Conservation (phyloP, 345 rosid species). For the Citrus inodora region DNA sequence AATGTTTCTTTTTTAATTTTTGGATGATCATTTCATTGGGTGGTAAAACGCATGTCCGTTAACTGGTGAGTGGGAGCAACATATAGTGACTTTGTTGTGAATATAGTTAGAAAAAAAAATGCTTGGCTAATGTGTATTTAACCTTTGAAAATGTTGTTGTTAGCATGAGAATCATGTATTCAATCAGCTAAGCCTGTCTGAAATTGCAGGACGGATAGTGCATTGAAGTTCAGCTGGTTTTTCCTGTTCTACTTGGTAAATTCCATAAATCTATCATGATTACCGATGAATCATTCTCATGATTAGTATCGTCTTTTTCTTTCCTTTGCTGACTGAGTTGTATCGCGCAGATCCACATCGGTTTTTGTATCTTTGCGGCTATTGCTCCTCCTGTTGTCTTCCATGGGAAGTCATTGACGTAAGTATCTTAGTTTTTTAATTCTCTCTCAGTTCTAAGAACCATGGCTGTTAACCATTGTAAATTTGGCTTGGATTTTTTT, state of each 20-base stretch:
- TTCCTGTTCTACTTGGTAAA: constrained; percentile 94
- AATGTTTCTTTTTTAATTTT: neutral
- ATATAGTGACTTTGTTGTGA: neutral
- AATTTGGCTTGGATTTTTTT: neutral
- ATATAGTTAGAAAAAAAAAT: neutral
- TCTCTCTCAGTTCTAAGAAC: neutral
- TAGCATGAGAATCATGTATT: neutral
- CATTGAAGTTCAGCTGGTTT: constrained; percentile 92
- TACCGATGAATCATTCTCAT: neutral
- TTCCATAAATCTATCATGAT: constrained; percentile 6
- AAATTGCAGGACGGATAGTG: constrained; percentile 92
- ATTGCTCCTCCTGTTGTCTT: constrained; percentile 96
- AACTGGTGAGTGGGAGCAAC: neutral
- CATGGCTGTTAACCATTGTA: neutral
- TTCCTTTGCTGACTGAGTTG: constrained; percentile 10
- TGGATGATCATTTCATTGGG: neutral
- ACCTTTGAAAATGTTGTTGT: neutral
- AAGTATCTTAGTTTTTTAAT: constrained; percentile 36
- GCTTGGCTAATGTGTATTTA: neutral
- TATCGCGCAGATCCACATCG: constrained; percentile 73
- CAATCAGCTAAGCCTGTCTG: constrained; percentile 1
- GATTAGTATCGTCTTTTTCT: constrained; percentile 3
- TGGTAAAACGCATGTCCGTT: neutral
- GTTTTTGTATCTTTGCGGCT: constrained; percentile 94
- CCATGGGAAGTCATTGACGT: constrained; percentile 96